Percentiles rank a stretch among this genome's conserved stretches.
Evolutionary conservation across 1,284 basidiomycete species (phyloP).

Genomic region (Takashimella tepidaria): DNA sequence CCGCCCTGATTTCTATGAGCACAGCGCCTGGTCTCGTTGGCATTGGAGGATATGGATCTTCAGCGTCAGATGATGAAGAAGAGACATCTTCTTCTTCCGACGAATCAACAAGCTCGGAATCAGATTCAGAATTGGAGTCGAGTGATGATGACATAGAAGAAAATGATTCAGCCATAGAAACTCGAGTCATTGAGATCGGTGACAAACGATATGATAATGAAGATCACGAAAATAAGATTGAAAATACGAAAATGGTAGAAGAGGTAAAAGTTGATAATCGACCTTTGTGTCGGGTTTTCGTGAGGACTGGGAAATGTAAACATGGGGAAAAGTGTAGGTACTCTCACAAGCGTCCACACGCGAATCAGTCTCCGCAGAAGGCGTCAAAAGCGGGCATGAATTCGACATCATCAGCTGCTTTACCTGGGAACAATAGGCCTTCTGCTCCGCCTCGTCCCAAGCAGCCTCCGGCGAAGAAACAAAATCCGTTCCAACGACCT

Average conservation of each 20-base stretch:
- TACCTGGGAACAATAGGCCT: too few relatives aligned
- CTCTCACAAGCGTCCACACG: conserved; percentile 18
- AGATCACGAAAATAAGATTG: background rate
- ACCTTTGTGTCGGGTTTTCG: conserved; percentile 37
- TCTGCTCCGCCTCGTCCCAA: conserved; percentile 36
- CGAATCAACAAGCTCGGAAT: too few relatives aligned
- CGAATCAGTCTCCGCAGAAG: too few relatives aligned
- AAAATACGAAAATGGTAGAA: background rate
- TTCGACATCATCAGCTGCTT: background rate
- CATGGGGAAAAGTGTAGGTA: conserved; percentile 35
- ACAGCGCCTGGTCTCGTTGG: background rate
- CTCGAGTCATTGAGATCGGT: too few relatives aligned
- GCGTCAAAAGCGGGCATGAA: background rate
- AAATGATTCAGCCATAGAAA: background rate
- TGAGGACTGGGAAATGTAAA: conserved; percentile 33
- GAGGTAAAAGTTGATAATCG: conserved; percentile 1
- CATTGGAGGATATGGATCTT: conserved; percentile 2
- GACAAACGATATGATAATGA: conserved; percentile 6
- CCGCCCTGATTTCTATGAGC: background rate
- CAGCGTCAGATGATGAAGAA: conserved; percentile 1
- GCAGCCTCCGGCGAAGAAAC: conserved; percentile 56
- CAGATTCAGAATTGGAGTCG: conserved; percentile 8
- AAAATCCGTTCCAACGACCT: conserved; percentile 65
- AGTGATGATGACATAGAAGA: background rate
- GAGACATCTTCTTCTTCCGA: conserved; percentile 4